Evolutionary conservation across 108 stramenopile genomes (phyloP), one percentile per base, ranked within the genome.

Genomic region (Cyclotella sp.): DNA sequence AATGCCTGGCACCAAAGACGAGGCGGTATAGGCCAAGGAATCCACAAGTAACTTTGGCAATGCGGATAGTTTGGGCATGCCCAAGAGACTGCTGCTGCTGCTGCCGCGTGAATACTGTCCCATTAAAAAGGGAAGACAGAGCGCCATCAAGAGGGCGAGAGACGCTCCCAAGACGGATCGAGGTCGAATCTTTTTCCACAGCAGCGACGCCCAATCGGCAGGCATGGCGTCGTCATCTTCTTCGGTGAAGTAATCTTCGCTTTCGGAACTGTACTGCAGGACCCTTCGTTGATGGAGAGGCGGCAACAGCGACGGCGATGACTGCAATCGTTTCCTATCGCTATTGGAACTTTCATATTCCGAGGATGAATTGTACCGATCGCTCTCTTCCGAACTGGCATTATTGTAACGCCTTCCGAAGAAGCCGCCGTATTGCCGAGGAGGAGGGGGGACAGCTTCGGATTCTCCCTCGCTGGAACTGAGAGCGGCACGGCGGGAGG

Each of bases 41-140:
- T 64, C 63, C 24, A 64, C n/a, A 1, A 45, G 63, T 44, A 64
- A 45, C 24, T 45, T 64, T 13, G 63, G 63, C 19, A 64, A 45
- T 13, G n/a, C 44, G 9, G 63, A 61, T 15, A 61, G 14, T n/a
- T 61, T 61, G 19, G 19, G 14, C 14, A 30, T 61, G 30, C 60
- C 34, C 60, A 61, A 9, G 12, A 13, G 13, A 34, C 60, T 61
- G 30, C 34, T 0, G 34, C 13, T 61, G 34, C 34, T 0, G 34
- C 13, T 61, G 34, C 13, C 34, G 55, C 12, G 24, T 22, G 55
- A 49, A 49, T 49, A 57, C 34, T 21, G 60, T 2, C 34, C 60
- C 15, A 39, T 39, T 15, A 61, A 39, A 4, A 39, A n/a, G 13
- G 60, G 60, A 2, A 61, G 60, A 39, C 30, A 39, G 11, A 61